A percentile compares a stretch with the other conserved stretches of the same genome.
These are phyloP conservation scores for Wickerhamiella slavikovae DNA, from an alignment of 805 yeast species.

Conservation along the genomic window DNA sequence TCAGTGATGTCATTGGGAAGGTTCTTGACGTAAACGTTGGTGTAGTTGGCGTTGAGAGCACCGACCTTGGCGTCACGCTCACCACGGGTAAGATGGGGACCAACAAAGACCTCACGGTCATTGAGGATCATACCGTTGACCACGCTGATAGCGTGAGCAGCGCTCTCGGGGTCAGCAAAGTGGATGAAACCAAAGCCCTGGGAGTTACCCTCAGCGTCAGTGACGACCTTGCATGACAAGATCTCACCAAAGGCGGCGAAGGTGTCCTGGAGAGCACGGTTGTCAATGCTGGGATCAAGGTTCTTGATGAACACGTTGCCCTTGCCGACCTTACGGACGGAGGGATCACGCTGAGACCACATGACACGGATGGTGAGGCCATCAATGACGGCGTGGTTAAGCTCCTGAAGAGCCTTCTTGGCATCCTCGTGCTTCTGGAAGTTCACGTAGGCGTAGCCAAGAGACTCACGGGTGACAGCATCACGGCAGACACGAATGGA, in stretches of 20 bases:
- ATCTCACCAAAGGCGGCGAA: conserved; percentile 92
- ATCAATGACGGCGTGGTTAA: conserved; percentile 83
- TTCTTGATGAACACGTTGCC: conserved; percentile 97
- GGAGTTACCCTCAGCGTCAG: conserved; percentile 77
- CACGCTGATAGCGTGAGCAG: conserved; percentile 84
- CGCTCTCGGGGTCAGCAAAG: conserved; percentile 82
- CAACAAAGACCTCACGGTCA: conserved; percentile 89
- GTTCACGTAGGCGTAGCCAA: conserved; percentile 97
- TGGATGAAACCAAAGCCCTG: conserved; percentile 97
- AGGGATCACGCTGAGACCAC: conserved; percentile 99
- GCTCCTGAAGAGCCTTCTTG: conserved; percentile 80
- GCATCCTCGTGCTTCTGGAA: conserved; percentile 79
- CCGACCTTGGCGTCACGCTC: conserved; percentile 90
- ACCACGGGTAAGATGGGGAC: conserved; percentile 76
- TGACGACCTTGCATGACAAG: conserved; percentile 91
- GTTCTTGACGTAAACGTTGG: conserved; percentile 92
- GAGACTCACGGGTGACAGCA: conserved; percentile 86
- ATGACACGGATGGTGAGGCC: conserved; percentile 96
- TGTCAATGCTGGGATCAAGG: conserved; percentile 94
- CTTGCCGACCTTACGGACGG: conserved; percentile 81
- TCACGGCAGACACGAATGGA: conserved; percentile 98
- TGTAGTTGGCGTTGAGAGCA: conserved; percentile 78
- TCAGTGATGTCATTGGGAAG: conserved; percentile 42
- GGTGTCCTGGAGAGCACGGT: conserved; percentile 96
- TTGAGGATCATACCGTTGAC: conserved; percentile 96